phyloP scores from a whole-genome alignment of 2,329 filamentous ascomycete species.

The Elsinoe fawcettii region DNA sequence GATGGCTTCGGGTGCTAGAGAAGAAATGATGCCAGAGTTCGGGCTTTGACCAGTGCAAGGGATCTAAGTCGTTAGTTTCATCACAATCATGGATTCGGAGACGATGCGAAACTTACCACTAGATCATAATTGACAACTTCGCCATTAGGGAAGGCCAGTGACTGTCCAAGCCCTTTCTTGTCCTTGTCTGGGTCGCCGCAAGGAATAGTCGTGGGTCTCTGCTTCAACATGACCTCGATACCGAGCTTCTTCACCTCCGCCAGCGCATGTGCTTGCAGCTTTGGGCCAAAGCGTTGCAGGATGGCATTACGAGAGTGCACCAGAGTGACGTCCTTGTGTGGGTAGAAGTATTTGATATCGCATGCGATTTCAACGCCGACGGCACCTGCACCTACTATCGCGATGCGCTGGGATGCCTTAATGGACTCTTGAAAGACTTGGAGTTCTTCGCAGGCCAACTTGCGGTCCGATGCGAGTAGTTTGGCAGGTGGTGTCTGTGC shows the following conservation, averaged over 20 bases:
- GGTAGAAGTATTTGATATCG: constrained; percentile 50
- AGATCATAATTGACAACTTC: constrained; percentile 32
- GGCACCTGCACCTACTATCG: constrained; percentile 48
- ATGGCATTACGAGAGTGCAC: constrained; percentile 50
- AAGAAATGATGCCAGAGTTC: constrained; percentile 42
- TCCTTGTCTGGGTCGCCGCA: constrained; percentile 4
- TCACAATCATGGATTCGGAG: constrained; percentile 20
- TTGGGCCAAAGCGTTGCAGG: constrained; percentile 44
- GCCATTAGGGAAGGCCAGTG: constrained; percentile 21
- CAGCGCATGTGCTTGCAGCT: constrained; percentile 34
- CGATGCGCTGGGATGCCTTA: background rate
- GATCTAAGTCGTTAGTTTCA: too few species aligned
- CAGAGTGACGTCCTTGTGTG: constrained; percentile 49
- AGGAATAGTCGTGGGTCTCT: constrained; percentile 19
- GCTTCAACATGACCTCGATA: constrained; percentile 43
- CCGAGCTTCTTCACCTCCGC: constrained; percentile 42
- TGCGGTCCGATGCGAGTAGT: constrained; percentile 3
- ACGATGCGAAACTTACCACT: constrained; percentile 37
- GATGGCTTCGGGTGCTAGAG: constrained; percentile 33
- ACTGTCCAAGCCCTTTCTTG: constrained; percentile 15
- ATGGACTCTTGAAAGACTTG: background rate
- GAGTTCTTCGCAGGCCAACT: constrained; percentile 8
- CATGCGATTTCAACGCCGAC: constrained; percentile 55
- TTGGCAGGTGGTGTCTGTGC: constrained; percentile 13
- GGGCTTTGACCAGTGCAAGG: constrained; percentile 54